A percentile compares a stretch with the other conserved stretches of the same genome.
phyloP scores from a whole-genome alignment of 768 basidiomycete species.

The Filobasidium floriforme region DNA sequence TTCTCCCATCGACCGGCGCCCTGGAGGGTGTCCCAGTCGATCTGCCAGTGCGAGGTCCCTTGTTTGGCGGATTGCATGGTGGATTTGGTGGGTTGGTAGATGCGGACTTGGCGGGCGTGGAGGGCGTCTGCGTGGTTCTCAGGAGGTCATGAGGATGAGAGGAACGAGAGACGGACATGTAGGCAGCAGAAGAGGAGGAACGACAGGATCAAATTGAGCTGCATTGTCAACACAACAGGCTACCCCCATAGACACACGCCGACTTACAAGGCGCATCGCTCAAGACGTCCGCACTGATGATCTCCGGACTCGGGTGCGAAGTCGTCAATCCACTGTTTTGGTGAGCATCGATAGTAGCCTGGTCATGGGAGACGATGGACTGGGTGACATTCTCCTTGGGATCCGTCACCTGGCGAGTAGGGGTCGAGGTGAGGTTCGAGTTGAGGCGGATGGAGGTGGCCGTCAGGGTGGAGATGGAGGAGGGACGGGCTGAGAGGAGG shows the following conservation, averaged over 20 bases:
- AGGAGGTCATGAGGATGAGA: background rate
- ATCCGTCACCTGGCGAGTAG: background rate
- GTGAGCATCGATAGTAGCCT: constrained; percentile 7
- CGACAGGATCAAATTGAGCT: background rate
- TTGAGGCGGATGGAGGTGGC: background rate
- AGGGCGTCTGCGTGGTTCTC: constrained; percentile 83
- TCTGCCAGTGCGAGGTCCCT: constrained; percentile 79
- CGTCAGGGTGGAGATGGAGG: background rate
- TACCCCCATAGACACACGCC: background rate
- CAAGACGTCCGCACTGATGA: constrained; percentile 23
- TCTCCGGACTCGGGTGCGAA: constrained; percentile 17
- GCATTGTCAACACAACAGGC: background rate
- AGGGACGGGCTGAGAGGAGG: background rate
- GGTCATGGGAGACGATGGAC: background rate
- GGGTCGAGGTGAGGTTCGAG: background rate
- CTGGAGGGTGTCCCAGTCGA: constrained; percentile 87
- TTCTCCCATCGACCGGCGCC: constrained; percentile 96
- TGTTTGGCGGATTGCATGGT: constrained; percentile 90
- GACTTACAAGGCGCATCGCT: constrained; percentile 24
- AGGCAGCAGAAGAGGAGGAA: background rate
- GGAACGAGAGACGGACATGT: background rate
- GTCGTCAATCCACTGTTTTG: constrained; percentile 19
- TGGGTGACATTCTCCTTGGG: background rate
- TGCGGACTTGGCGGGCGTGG: constrained; percentile 75
- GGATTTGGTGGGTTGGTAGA: constrained; percentile 85